Base-by-base conservation (phyloP, 1,284 basidiomycete genomes). In the Porogramme epimiltina region DNA sequence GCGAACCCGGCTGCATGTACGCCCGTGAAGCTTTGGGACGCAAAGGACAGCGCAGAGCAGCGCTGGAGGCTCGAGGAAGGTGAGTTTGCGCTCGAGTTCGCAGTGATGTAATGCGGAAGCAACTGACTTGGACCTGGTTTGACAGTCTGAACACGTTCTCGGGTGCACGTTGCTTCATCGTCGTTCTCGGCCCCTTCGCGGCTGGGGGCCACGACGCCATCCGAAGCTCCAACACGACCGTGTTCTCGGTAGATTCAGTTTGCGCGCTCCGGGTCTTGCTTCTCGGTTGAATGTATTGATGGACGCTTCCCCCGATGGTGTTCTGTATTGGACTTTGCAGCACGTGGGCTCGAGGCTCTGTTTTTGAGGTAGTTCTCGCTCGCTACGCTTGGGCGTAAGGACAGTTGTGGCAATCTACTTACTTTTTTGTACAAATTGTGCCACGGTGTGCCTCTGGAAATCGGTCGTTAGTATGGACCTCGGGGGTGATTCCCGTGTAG, bases 61-160 rank as follows among this genome's bases (percentile, higher is more conserved):
- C 45, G 49, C 41, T 59, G 57, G 57, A 46, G 51, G 38, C 33
- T 59, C 25, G 54, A 56, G 41, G 45, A 55, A 31, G 57, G 54
- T 56, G n/a, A 50, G 56, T 20, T 5, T 34, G 28, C 28, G 28
- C 28, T 8, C 28, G 8, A 31, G 28, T 13, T 31, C 13, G 28
- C 28, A 31, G 13, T 31, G 28, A 31, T 31, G 28, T 31, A 31
- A 31, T 13, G 28, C 28, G 13, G 33, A 24, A 26, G 47, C 23
- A 36, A 40, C 31, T 46, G 18, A 34, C 28, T 34, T 10, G 10
- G 13, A 31, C 13, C 13, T 13, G 28, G 6, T 31, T 31, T 31
- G 28, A 31, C 6, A 31, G 28, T 15, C 18, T 36, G 22, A 19
- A 20, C 18, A 13, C 31, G 13, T 34, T 24, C n/a, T 13, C 11